Percentiles rank a stretch among this genome's conserved stretches.
These are phyloP conservation scores for Aspergillus sp. DNA, from an alignment of 2,329 filamentous ascomycete genomes.

Conservation along the genomic window DNA sequence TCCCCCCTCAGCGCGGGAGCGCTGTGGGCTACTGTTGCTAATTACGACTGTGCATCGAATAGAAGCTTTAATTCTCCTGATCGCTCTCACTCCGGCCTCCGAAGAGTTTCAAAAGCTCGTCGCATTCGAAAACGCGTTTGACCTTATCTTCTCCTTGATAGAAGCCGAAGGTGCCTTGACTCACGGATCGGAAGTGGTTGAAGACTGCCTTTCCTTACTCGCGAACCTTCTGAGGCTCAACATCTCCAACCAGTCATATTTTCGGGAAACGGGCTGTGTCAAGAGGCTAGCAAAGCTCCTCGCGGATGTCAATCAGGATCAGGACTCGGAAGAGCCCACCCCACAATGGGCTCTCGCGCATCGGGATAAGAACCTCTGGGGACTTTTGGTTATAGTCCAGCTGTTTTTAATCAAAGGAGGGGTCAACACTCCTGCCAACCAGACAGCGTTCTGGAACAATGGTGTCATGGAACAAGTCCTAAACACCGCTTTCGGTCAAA, in stretches of 20 bases:
- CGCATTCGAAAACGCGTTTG: slow-evolving; percentile 92
- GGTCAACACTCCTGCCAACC: slow-evolving; percentile 77
- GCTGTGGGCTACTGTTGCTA: slow-evolving; percentile 4
- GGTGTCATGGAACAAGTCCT: slow-evolving; percentile 77
- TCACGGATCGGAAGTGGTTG: slow-evolving; percentile 82
- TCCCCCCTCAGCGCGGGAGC: background rate
- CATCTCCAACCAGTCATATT: slow-evolving; percentile 87
- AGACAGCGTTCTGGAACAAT: slow-evolving; percentile 80
- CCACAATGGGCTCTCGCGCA: slow-evolving; percentile 76
- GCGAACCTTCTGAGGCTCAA: slow-evolving; percentile 88
- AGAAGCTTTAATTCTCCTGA: slow-evolving; percentile 83
- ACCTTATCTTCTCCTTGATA: slow-evolving; percentile 80
- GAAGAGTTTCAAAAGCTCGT: slow-evolving; percentile 91
- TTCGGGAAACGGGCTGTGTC: slow-evolving; percentile 85
- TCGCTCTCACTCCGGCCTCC: slow-evolving; percentile 82
- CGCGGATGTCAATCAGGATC: slow-evolving; percentile 58
- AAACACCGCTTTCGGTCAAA: slow-evolving; percentile 76
- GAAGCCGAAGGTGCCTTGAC: slow-evolving; percentile 76
- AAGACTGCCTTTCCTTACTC: slow-evolving; percentile 88
- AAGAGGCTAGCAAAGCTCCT: slow-evolving; percentile 71
- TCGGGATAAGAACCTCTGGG: slow-evolving; percentile 87
- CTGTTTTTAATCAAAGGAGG: slow-evolving; percentile 84
- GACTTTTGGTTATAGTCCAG: slow-evolving; percentile 80
- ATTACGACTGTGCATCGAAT: slow-evolving; percentile 18
- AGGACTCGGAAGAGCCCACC: slow-evolving; percentile 60